Base-by-base conservation (phyloP, 2,329 filamentous ascomycete species). In the Trichoderma sp. region DNA sequence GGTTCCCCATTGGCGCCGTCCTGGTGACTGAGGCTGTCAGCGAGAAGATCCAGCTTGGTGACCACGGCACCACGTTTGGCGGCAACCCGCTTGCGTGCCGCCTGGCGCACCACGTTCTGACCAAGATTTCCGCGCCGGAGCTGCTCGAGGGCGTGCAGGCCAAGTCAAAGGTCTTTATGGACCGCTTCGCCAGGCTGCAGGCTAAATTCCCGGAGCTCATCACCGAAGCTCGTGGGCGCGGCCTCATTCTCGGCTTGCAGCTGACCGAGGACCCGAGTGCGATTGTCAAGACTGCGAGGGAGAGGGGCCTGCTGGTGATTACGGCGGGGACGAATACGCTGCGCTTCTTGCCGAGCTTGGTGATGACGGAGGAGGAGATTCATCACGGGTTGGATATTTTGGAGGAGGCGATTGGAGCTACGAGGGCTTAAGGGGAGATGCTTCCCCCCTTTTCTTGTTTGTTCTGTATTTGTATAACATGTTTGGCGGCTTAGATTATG, bases 1-100 rank as follows among this genome's bases (percentile, higher is more conserved):
- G 96, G 5, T 95, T 97, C 79, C 96, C 96, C 59, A 94, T 99
- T 73, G 96, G 93, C 61, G 96, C 96, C 7, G 81, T 82, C 26
- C 73, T 83, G 28, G 80, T 84, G 30, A 83, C 80, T 16, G 75
- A 77, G 64, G 73, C 76, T 26, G 81, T 83, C 5, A 73, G 75
- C 52, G 80, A 81, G 28, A 82, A 78, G 74, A 83, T 83, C 71
- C 77, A 79, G 73, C 80, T 80, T 13, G 93, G 94, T 69, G 94
- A 97, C 79, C 94, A 97, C 80, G 94, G 94, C 60, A 97, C 94
- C 18, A 97, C 94, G 0, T 97, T 97, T 75, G 94, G 94, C 68
- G 94, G 94, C 51, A 97, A 97, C 82, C 94, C 94, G 8, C 85
- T 97, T 49, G 94, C 91, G 2, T 93, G 89, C 76, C 88, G 94